A percentile compares a stretch with the other conserved stretches of the same genome.
phyloP scores from a whole-genome alignment of 2,329 filamentous ascomycete genomes.

The Aspergillus uvarum region DNA sequence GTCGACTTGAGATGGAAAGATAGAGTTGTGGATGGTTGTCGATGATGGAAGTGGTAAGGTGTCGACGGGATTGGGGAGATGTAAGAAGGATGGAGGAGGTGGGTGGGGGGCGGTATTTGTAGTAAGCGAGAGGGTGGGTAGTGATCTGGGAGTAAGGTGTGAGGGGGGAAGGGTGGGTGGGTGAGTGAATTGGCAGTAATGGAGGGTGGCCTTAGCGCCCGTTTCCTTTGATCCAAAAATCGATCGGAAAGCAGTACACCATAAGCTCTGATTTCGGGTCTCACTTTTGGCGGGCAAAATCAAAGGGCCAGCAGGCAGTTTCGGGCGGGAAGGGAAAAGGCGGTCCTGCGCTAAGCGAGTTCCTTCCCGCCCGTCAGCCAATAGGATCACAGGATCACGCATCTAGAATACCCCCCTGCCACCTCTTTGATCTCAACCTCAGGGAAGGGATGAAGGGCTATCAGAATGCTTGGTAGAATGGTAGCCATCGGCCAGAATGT shows the following conservation, averaged over 20 bases:
- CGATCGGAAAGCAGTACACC: slow-evolving; percentile 35
- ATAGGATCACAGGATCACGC: slow-evolving; percentile 40
- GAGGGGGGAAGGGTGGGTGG: slow-evolving; percentile 22
- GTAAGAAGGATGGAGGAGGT: slow-evolving; percentile 37
- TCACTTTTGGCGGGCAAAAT: slow-evolving; percentile 29
- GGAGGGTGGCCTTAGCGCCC: slow-evolving; percentile 28
- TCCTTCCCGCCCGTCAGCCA: slow-evolving; percentile 24
- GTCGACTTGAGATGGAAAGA: slow-evolving; percentile 31
- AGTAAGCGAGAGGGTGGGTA: slow-evolving; percentile 33
- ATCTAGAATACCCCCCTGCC: slow-evolving; percentile 29
- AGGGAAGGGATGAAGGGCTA: slow-evolving; percentile 17
- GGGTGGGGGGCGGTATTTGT: slow-evolving; percentile 46
- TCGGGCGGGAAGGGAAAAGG: slow-evolving; percentile 10
- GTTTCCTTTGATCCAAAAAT: slow-evolving; percentile 32
- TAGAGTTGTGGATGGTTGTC: slow-evolving; percentile 17
- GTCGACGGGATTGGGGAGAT: slow-evolving; percentile 30
- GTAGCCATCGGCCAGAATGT: slow-evolving; percentile 17
- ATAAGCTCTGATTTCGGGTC: slow-evolving; percentile 33
- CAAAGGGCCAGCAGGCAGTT: slow-evolving; percentile 17
- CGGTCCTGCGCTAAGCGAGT: slow-evolving; percentile 38
- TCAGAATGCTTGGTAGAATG: slow-evolving; percentile 15
- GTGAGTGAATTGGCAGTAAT: slow-evolving; percentile 34
- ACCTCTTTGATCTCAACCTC: slow-evolving; percentile 38
- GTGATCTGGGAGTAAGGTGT: slow-evolving; percentile 34
- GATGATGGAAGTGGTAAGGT: slow-evolving; percentile 19